Base-by-base conservation (phyloP, 805 yeast species). In the Ogataea populi-albae region DNA sequence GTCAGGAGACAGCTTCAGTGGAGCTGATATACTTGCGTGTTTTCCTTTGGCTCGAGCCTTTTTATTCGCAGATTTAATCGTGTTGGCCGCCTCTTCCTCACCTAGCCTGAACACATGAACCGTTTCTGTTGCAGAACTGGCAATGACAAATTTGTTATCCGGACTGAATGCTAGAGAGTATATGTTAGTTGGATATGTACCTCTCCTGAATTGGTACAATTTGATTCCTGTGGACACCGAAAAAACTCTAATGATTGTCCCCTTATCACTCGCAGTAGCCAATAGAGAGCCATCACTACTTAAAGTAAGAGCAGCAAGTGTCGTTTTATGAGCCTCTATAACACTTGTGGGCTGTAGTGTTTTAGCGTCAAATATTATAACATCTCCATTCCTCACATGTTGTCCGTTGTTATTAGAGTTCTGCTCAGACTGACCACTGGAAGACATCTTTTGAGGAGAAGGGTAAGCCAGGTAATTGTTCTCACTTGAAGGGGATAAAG, bases 261-360 rank as follows among this genome's bases (percentile, higher is more conserved):
- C 98, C 55, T 86, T 86, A 37, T 77, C 84, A 2, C 96, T 86
- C 8, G 97, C 95, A 0, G 97, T 87, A 1, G 97, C 96, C 32
- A 91, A 68, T 43, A 88, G 64, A 1, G 80, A 67, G 1, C 98
- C 98, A 50, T 85, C 89, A 20, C 68, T 66, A 46, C 86, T 84
- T 23, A 93, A 62, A 1, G 85, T 68, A 36, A 88, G 62, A 0
- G 85, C 75, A 1, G 93, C 83, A 27, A 91, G 59, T 3, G 83
- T 79, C 1, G 91, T 71, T 50, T 85, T 85, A 60, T 93, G 98
- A 0, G 97, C 97, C 50, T 85, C 91, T 9, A 91, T 77, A 2
- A 87, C 91, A 37, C 87, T 85, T 21, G 88, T 61, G 0, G 96
- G 96, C 43, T 83, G 82, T 29, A 87, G 61, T 4, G 86, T 72